phyloP scores from a whole-genome alignment of 257 asterid species.

The Ophiorrhiza pumila region DNA sequence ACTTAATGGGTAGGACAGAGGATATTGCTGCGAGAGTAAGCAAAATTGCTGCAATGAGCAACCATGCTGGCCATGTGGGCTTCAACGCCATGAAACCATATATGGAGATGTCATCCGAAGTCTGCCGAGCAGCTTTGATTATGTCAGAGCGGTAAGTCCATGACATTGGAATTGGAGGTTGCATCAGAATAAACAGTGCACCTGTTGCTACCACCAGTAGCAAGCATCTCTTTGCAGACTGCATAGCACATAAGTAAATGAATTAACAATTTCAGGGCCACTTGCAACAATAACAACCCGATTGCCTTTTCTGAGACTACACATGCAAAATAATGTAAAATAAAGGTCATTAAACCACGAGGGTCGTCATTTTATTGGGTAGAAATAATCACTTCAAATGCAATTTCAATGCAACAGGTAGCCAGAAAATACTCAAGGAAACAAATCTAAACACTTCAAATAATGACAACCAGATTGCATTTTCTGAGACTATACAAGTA shows the following conservation, averaged over 20 bases:
- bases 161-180: conserved; percentile 89
- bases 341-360: no score
- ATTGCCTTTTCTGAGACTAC: no score
- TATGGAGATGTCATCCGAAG: conserved; percentile 89
- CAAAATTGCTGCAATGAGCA: conserved; percentile 77
- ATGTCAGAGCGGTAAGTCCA: conserved; percentile 78
- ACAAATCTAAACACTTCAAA: background rate
- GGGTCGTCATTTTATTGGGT: no score
- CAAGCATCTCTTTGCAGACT: conserved; percentile 93
- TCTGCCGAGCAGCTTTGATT: conserved; percentile 77
- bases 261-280: conserved; percentile 13
- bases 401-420: background rate
- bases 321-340: no score
- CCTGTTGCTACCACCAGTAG: conserved; percentile 86
- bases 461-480: background rate
- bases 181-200: conserved; percentile 72
- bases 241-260: conserved; percentile 28
- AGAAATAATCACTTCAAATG: no score
- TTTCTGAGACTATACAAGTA: background rate
- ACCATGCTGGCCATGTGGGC: conserved; percentile 99
- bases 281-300: no score
- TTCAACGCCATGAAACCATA: conserved; percentile 84
- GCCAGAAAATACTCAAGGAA: background rate
- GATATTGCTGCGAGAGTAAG: conserved; percentile 93
- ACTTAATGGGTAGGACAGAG: conserved; percentile 81